Evolutionary conservation across 2,329 filamentous ascomycete species (phyloP).

Genomic region (Colletotrichum paranaense): DNA sequence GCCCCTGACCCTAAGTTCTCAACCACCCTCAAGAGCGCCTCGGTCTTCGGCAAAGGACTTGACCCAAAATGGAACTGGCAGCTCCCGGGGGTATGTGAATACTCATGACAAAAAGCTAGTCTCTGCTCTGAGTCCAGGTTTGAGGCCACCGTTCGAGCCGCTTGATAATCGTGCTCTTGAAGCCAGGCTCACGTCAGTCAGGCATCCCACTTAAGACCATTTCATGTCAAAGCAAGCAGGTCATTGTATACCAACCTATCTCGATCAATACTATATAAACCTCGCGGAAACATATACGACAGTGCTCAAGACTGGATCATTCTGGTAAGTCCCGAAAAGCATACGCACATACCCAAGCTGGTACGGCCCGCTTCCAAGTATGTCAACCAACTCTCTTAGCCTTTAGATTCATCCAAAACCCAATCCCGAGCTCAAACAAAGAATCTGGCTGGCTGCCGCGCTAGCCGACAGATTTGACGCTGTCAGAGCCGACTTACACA

Average conservation of each 20-base stretch:
- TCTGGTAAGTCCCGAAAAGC: neutral
- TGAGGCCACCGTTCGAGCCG: neutral
- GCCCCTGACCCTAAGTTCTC: neutral
- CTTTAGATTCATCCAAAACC: neutral
- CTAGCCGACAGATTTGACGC: neutral
- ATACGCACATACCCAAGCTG: neutral
- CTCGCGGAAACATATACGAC: neutral
- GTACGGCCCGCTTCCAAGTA: neutral
- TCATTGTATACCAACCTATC: neutral
- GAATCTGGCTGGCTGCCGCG: neutral
- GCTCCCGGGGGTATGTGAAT: neutral
- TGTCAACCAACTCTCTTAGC: neutral
- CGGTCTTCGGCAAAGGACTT: neutral
- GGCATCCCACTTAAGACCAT: neutral
- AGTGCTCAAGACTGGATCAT: neutral
- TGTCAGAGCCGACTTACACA: neutral
- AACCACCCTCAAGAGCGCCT: neutral
- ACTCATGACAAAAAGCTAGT: neutral
- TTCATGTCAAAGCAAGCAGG: neutral
- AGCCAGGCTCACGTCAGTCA: neutral
- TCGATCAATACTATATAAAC: neutral
- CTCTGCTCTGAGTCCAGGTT: neutral
- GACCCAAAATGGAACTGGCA: neutral
- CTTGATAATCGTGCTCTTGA: neutral
- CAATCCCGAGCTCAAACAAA: neutral